These are phyloP conservation scores for Aspergillus novoparasiticus DNA, from an alignment of 2,329 filamentous ascomycete genomes.

Conservation along the genomic window DNA sequence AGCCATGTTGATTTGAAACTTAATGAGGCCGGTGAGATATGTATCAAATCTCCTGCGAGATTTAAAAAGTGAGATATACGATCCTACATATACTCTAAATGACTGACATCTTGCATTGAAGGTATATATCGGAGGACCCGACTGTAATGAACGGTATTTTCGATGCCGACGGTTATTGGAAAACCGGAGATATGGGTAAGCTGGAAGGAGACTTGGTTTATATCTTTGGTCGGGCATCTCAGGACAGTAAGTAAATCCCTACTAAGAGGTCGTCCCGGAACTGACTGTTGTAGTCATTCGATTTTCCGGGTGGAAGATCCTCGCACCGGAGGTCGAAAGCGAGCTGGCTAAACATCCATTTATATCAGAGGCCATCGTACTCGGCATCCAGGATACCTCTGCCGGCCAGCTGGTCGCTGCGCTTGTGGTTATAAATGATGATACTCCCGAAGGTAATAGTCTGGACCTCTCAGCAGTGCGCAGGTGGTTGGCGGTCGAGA, in stretches of 20 bases:
- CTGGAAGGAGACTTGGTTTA: background rate
- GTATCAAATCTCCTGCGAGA: background rate
- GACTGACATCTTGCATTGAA: background rate
- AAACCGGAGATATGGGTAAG: background rate
- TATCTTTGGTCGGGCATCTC: background rate
- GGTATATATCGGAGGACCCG: background rate
- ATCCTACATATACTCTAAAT: too few relatives aligned
- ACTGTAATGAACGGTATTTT: background rate
- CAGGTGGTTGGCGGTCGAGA: background rate
- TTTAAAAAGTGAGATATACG: background rate
- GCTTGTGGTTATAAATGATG: background rate
- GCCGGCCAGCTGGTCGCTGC: background rate
- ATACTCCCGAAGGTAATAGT: background rate
- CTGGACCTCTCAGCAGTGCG: background rate
- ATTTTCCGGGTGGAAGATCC: background rate
- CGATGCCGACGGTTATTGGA: background rate
- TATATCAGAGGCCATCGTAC: background rate
- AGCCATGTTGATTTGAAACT: background rate
- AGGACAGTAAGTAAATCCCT: background rate
- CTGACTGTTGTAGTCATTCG: background rate
- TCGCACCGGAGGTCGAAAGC: background rate
- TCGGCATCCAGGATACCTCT: background rate
- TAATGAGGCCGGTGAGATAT: background rate
- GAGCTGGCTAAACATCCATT: background rate
- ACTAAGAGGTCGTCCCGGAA: background rate